phyloP scores from a whole-genome alignment of 108 stramenopile species.

The Skeletonema costatum region DNA sequence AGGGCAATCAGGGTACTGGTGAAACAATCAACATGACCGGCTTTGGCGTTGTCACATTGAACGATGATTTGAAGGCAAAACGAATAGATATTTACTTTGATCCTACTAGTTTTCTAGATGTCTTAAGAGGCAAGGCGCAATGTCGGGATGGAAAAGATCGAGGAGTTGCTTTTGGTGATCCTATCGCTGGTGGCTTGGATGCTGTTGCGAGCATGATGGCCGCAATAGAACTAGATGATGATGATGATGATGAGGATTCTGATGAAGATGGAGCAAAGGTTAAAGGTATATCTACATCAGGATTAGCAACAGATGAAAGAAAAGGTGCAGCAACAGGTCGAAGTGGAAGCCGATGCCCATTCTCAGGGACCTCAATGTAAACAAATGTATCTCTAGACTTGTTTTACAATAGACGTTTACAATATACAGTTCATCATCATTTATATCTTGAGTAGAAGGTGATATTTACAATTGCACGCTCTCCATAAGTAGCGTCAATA shows the following conservation, averaged over 20 bases:
- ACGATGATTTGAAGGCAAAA: constrained; percentile 42
- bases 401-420: too few relatives aligned
- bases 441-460: neutral
- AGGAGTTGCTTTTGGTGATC: constrained; percentile 12
- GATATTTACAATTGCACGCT: neutral
- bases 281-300: neutral
- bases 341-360: neutral
- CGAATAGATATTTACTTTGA: constrained; percentile 47
- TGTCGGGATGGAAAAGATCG: constrained; percentile 1
- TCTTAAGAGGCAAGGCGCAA: constrained; percentile 33
- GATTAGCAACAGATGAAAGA: neutral
- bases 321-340: neutral
- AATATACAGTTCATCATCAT: too few relatives aligned
- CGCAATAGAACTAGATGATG: neutral
- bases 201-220: constrained; percentile 8
- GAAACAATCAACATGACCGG: constrained; percentile 61
- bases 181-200: constrained; percentile 20
- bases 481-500: neutral
- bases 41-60: constrained; percentile 48
- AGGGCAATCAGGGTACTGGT: constrained; percentile 50
- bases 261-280: neutral
- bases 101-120: constrained; percentile 45
- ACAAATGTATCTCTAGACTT: neutral
- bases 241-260: neutral
- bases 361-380: neutral